A percentile compares a stretch with the other conserved stretches of the same genome.
phyloP scores from a whole-genome alignment of 2,329 filamentous ascomycete species.

The Ophiognomonia clavigignenti-juglandacearum region DNA sequence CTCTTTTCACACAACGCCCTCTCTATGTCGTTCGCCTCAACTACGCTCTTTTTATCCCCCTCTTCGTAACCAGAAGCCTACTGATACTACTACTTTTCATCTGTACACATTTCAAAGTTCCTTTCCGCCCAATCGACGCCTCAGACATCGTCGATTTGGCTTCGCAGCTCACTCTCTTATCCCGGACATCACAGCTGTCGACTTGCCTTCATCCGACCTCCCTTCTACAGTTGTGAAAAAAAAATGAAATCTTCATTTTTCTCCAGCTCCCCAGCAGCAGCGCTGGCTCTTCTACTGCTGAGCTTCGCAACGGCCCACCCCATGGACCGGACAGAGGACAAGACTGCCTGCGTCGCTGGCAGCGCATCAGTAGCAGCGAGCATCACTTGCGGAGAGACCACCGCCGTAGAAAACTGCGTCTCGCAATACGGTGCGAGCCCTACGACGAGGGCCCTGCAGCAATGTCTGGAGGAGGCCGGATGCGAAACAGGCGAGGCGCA shows the following conservation, averaged over 20 bases:
- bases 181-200: not conserved
- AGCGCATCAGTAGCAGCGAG: not conserved
- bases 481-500: not conserved
- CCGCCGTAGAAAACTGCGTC: not conserved
- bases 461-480: slow-evolving; percentile 1
- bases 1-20: no score
- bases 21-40: no score
- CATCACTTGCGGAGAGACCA: not conserved
- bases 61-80: no score
- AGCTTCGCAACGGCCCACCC: not conserved
- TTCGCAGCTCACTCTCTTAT: no score
- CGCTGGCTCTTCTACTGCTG: not conserved
- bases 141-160: no score
- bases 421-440: not conserved
- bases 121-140: no score
- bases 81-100: no score
- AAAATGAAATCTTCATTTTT: not conserved
- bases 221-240: not conserved
- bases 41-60: no score
- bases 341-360: not conserved
- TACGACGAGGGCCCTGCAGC: not conserved
- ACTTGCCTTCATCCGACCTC: not conserved
- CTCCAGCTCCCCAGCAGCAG: not conserved
- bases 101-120: no score
- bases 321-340: not conserved